A percentile compares a stretch with the other conserved stretches of the same genome.
These are phyloP conservation scores for Aspergillus bertholletiae DNA, from an alignment of 495 filamentous ascomycete species.

Conservation along the genomic window DNA sequence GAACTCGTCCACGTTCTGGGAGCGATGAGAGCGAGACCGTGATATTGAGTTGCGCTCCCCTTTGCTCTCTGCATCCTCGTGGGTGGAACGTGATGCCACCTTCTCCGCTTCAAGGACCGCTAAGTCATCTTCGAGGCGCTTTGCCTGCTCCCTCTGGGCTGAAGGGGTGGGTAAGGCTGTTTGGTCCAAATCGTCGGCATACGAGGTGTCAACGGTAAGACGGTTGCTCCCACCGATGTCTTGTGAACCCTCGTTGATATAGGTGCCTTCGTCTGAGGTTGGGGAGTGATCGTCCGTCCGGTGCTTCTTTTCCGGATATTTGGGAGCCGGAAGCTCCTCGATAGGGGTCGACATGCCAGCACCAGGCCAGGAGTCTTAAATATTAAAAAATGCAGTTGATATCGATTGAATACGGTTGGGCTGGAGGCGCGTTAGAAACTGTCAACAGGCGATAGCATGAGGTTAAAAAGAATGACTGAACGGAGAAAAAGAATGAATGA, in stretches of 20 bases:
- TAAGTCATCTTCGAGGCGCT: conserved; percentile 78
- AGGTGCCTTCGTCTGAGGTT: conserved; percentile 38
- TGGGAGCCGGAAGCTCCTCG: conserved; percentile 34
- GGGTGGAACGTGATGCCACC: conserved; percentile 55
- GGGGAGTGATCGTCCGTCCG: conserved; percentile 22
- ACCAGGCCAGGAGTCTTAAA: conserved; percentile 29
- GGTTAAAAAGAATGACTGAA: conserved; percentile 15
- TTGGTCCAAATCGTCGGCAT: conserved; percentile 21
- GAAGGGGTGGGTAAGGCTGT: conserved; percentile 42
- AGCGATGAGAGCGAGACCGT: conserved; percentile 46
- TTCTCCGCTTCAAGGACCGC: conserved; percentile 80
- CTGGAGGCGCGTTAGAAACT: neutral
- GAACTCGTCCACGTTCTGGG: conserved; percentile 77
- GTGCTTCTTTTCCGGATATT: conserved; percentile 21
- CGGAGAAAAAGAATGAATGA: neutral
- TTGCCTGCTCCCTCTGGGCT: conserved; percentile 60
- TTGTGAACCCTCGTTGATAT: conserved; percentile 27
- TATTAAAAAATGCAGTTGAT: neutral
- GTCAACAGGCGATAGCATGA: neutral
- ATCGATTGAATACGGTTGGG: neutral
- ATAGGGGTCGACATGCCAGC: conserved; percentile 53
- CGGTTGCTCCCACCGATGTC: conserved; percentile 17
- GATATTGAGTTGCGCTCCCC: conserved; percentile 42
- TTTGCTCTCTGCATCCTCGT: conserved; percentile 37
- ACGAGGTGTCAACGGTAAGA: conserved; percentile 33